These are phyloP conservation scores for Serendipita vermifera DNA, from an alignment of 768 basidiomycete species.

Conservation along the genomic window DNA sequence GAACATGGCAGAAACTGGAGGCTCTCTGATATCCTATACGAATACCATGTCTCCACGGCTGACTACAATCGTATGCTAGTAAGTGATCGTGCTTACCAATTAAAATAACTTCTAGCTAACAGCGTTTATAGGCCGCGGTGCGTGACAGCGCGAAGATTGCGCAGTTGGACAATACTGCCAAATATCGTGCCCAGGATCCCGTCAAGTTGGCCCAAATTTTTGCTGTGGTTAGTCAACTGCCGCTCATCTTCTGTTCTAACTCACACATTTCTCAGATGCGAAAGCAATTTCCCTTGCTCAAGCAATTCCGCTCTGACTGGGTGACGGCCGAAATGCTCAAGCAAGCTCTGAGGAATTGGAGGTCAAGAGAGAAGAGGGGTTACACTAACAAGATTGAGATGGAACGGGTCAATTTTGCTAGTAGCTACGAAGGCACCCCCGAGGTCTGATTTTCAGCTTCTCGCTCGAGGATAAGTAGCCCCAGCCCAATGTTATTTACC, in stretches of 20 bases:
- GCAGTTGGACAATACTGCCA: background rate
- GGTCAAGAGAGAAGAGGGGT: no score
- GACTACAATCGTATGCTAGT: background rate
- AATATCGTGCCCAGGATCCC: background rate
- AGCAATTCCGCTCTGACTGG: background rate
- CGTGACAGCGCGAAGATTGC: background rate
- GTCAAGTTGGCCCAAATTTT: background rate
- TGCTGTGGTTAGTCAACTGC: slow-evolving; percentile 4
- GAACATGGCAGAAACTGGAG: background rate
- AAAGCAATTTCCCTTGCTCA: background rate
- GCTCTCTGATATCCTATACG: background rate
- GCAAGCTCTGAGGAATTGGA: background rate
- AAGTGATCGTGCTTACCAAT: background rate
- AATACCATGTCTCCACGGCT: background rate
- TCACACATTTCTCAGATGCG: background rate
- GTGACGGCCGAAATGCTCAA: background rate
- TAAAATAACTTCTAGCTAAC: background rate
- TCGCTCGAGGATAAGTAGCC: no score
- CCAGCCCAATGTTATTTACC: no score
- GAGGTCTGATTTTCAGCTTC: no score
- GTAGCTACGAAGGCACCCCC: no score
- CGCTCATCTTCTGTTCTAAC: no score
- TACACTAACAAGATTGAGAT: no score
- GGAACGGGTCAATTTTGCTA: no score
- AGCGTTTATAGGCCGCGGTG: background rate